Evolutionary conservation across 306 rosid species (phyloP).

Genomic region (Prunus campanulata): DNA sequence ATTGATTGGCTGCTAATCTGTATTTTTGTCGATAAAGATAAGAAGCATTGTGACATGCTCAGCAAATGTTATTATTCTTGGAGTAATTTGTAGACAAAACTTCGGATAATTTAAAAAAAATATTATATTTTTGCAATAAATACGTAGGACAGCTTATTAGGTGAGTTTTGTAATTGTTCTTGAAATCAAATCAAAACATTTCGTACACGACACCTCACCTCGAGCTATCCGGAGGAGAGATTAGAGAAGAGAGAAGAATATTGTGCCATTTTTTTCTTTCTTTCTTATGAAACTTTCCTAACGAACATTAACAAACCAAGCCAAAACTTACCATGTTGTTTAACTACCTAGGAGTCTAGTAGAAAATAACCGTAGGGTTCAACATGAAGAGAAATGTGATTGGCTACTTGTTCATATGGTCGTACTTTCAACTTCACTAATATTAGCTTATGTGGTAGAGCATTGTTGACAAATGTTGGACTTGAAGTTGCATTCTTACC

Average conservation of each 20-base stretch:
- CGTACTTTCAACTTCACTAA: no score
- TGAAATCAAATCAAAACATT: slow-evolving; percentile 34
- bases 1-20: background rate
- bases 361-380: no score
- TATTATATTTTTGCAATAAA: slow-evolving; percentile 4
- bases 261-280: background rate
- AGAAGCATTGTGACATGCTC: background rate
- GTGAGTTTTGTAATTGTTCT: background rate
- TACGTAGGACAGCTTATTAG: background rate
- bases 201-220: slow-evolving; percentile 53
- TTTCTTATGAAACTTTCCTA: background rate
- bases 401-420: background rate
- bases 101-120: slow-evolving; percentile 3
- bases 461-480: no score
- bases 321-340: background rate
- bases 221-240: slow-evolving; percentile 12
- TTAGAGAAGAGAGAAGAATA: background rate
- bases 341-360: background rate
- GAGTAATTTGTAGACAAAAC: slow-evolving; percentile 12
- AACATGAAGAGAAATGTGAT: no score
- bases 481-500: no score
- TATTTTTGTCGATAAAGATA: background rate
- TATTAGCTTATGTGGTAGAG: no score
- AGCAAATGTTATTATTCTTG: background rate
- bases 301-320: background rate